These are phyloP conservation scores for Hypoxylon sp. DNA, from an alignment of 2,329 filamentous ascomycete genomes.

Conservation along the genomic window DNA sequence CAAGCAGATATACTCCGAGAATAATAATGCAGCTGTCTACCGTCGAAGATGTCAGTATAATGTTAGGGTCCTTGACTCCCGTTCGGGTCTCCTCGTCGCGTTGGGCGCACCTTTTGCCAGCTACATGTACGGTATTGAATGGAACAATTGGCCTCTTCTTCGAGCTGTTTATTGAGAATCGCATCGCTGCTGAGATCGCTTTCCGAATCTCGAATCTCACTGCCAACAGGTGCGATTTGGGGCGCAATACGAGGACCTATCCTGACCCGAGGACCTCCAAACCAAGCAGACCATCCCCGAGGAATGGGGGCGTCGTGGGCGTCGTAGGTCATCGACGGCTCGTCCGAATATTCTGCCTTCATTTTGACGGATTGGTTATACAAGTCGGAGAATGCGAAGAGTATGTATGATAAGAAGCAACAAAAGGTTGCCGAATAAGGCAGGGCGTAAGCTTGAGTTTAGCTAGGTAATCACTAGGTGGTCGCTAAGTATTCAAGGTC, in stretches of 20 bases:
- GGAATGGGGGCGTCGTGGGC: constrained; percentile 63
- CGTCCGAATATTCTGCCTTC: constrained; percentile 46
- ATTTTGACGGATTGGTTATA: constrained; percentile 21
- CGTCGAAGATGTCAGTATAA: constrained; percentile 28
- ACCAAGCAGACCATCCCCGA: constrained; percentile 54
- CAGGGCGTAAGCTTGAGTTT: constrained; percentile 26
- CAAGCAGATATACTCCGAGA: constrained; percentile 95
- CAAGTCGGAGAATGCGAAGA: background rate
- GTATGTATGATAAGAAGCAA: background rate
- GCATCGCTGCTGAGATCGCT: constrained; percentile 61
- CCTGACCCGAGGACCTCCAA: constrained; percentile 55
- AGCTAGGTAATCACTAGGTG: constrained; percentile 17
- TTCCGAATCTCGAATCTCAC: constrained; percentile 53
- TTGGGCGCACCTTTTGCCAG: constrained; percentile 80
- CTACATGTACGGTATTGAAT: constrained; percentile 95
- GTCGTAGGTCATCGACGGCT: constrained; percentile 38
- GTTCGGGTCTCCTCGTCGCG: constrained; percentile 15
- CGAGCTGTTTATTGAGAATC: constrained; percentile 75
- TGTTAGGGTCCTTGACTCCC: constrained; percentile 28
- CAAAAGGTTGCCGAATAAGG: background rate
- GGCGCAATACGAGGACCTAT: constrained; percentile 67
- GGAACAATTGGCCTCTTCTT: constrained; percentile 78
- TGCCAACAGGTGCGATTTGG: constrained; percentile 48
- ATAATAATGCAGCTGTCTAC: constrained; percentile 86
- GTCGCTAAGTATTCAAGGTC: constrained; percentile 11